Percentiles rank a stretch among this genome's conserved stretches.
phyloP scores from a whole-genome alignment of 106 monocot genomes.

The Platanthera zijinensis region DNA sequence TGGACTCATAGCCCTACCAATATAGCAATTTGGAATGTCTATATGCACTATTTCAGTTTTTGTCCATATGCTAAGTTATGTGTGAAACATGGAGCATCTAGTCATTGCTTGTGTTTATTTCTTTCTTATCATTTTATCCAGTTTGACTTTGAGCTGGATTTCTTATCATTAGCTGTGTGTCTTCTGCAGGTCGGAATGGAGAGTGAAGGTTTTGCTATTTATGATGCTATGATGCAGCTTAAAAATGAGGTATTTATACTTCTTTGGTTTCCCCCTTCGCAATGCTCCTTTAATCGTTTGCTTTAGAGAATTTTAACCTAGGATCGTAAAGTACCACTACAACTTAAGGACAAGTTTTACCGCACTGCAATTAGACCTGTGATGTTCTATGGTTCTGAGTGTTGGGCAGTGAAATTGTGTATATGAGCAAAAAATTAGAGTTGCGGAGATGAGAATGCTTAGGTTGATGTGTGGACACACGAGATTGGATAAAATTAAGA shows the following conservation, averaged over 20 bases:
- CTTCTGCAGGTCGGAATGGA: slow-evolving; percentile 83
- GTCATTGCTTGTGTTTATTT: not conserved
- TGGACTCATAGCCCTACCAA: no score
- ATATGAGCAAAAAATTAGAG: no score
- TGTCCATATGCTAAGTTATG: not conserved
- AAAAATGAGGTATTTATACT: slow-evolving; percentile 69
- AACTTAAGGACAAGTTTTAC: no score
- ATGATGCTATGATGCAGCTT: slow-evolving; percentile 97
- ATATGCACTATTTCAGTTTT: not conserved
- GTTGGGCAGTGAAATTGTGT: no score
- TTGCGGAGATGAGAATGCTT: no score
- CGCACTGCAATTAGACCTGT: no score
- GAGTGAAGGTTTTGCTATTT: slow-evolving; percentile 93
- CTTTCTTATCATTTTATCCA: not conserved
- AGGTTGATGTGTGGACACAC: no score
- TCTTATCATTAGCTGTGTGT: not conserved
- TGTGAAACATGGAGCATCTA: not conserved
- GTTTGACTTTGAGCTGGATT: not conserved
- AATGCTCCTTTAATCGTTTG: not conserved
- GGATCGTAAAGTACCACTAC: no score
- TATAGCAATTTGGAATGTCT: no score
- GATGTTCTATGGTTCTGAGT: no score
- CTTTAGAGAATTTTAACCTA: not conserved
- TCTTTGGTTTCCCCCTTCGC: not conserved
- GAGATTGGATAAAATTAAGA: no score